Evolutionary conservation across 2,329 filamentous ascomycete species (phyloP).

Genomic region (Aureobasidium sp.): DNA sequence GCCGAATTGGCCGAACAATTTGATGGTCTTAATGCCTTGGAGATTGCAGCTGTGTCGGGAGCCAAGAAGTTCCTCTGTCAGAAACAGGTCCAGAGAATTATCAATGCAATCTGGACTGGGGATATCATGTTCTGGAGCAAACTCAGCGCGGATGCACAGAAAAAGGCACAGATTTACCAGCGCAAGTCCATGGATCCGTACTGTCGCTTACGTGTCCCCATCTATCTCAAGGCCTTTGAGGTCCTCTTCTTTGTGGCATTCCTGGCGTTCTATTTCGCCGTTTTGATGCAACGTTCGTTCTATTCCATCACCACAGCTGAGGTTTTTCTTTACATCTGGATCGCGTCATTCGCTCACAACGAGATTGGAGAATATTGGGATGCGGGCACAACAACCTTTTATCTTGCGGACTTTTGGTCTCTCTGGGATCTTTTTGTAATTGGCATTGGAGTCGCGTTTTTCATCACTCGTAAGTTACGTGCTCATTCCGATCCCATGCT

Average conservation of each 20-base stretch:
- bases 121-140: constrained; percentile 83
- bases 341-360: constrained; percentile 80
- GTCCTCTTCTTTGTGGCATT: constrained; percentile 73
- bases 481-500: not conserved
- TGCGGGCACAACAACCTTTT: constrained; percentile 78
- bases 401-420: constrained; percentile 77
- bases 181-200: constrained; percentile 59
- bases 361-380: constrained; percentile 74
- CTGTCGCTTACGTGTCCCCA: constrained; percentile 68
- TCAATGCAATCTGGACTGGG: constrained; percentile 78
- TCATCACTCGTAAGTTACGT: constrained; percentile 57
- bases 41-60: constrained; percentile 73
- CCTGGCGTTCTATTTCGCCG: constrained; percentile 75
- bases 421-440: constrained; percentile 46
- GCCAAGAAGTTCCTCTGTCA: constrained; percentile 82
- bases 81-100: constrained; percentile 70
- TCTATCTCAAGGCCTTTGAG: constrained; percentile 80
- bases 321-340: constrained; percentile 72
- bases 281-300: constrained; percentile 62
- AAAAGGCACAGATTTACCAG: constrained; percentile 72
- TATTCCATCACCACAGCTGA: constrained; percentile 61
- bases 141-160: constrained; percentile 64
- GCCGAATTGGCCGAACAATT: constrained; percentile 63
- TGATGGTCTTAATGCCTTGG: constrained; percentile 73
- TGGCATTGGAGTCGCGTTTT: constrained; percentile 47